Evolutionary conservation across 805 yeast genomes (phyloP).

Genomic region (Wickerhamiella shivajii): DNA sequence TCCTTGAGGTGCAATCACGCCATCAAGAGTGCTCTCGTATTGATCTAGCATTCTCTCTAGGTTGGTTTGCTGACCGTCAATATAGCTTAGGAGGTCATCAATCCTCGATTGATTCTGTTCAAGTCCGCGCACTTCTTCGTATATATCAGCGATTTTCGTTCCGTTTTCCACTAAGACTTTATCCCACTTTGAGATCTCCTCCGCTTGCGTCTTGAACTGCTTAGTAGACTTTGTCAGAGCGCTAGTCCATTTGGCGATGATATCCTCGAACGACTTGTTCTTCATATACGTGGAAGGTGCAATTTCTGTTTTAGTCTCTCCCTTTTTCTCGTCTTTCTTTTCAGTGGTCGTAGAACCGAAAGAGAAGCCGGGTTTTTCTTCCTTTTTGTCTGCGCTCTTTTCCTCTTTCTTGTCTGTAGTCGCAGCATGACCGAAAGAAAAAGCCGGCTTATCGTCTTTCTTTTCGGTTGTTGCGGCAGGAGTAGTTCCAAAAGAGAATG

Average conservation of each 20-base stretch:
- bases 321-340: conserved; percentile 14
- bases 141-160: conserved; percentile 63
- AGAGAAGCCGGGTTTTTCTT: conserved; percentile 1
- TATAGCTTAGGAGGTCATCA: conserved; percentile 74
- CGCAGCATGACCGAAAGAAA: conserved; percentile 3
- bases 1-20: background rate
- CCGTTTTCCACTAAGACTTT: conserved; percentile 69
- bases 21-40: conserved; percentile 40
- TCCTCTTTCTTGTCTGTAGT: background rate
- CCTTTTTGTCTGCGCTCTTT: background rate
- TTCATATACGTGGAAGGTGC: conserved; percentile 42
- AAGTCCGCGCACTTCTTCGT: conserved; percentile 63
- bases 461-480: conserved; percentile 1
- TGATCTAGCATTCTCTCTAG: conserved; percentile 66
- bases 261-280: conserved; percentile 84
- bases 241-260: conserved; percentile 84
- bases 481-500: background rate
- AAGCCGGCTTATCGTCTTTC: conserved; percentile 7
- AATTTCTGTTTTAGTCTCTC: conserved; percentile 33
- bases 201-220: conserved; percentile 62
- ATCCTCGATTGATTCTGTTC: conserved; percentile 74
- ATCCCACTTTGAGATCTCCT: conserved; percentile 75
- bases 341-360: conserved; percentile 11
- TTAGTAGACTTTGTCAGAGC: conserved; percentile 61
- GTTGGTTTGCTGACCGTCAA: conserved; percentile 86